phyloP scores from a whole-genome alignment of 1,139 yeast species.

The Zygoascus meyerae region DNA sequence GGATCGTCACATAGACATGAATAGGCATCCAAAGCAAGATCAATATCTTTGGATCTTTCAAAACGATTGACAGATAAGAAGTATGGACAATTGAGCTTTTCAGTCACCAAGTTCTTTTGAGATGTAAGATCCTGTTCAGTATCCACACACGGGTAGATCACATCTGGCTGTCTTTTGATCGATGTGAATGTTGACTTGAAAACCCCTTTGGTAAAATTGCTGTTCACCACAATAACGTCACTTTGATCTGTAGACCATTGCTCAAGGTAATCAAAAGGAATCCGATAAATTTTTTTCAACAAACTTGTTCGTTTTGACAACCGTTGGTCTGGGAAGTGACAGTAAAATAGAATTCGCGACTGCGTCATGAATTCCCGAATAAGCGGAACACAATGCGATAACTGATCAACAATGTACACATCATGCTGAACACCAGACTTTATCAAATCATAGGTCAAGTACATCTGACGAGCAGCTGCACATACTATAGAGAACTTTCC shows the following conservation, averaged over 20 bases:
- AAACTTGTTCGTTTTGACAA: slow-evolving; percentile 55
- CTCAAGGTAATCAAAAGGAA: slow-evolving; percentile 78
- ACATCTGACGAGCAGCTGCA: slow-evolving; percentile 79
- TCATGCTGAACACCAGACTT: slow-evolving; percentile 52
- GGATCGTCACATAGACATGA: slow-evolving; percentile 17
- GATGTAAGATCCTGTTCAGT: slow-evolving; percentile 14
- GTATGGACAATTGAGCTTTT: slow-evolving; percentile 28
- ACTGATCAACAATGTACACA: slow-evolving; percentile 78
- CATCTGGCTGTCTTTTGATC: slow-evolving; percentile 50
- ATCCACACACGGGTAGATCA: slow-evolving; percentile 88
- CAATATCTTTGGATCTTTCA: slow-evolving; percentile 79
- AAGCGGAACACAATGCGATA: slow-evolving; percentile 79
- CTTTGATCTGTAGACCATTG: slow-evolving; percentile 72
- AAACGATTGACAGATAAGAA: slow-evolving; percentile 81
- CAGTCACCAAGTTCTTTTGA: slow-evolving; percentile 5
- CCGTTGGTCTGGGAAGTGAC: slow-evolving; percentile 93
- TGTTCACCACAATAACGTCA: slow-evolving; percentile 80
- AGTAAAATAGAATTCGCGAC: slow-evolving; percentile 65
- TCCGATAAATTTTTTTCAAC: slow-evolving; percentile 59
- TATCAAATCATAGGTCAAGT: slow-evolving; percentile 49
- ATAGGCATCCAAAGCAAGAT: slow-evolving; percentile 66
- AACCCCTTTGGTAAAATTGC: slow-evolving; percentile 69
- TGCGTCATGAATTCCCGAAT: slow-evolving; percentile 41
- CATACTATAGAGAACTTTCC: slow-evolving; percentile 73
- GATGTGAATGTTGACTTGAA: slow-evolving; percentile 58